These are phyloP conservation scores for Tetracentron sinense DNA, from an alignment of 164 flowering plant genomes.

Conservation along the genomic window DNA sequence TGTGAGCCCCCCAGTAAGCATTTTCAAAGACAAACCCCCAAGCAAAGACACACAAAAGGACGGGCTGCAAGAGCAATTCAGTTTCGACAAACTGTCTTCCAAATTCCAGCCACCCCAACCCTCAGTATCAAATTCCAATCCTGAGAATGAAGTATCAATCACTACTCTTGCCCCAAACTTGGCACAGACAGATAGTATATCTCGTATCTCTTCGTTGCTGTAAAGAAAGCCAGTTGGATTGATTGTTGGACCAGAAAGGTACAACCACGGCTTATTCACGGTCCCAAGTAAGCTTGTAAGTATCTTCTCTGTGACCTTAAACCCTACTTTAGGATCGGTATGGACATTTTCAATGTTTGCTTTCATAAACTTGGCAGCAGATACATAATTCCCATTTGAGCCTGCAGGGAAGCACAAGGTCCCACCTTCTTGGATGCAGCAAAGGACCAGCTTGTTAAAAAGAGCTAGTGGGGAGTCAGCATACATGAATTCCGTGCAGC, in stretches of 20 bases:
- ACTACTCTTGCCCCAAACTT: slow-evolving; percentile 75
- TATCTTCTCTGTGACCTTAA: slow-evolving; percentile 60
- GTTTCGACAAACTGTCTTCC: slow-evolving; percentile 44
- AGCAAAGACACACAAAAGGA: slow-evolving; percentile 61
- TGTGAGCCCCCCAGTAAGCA: slow-evolving; percentile 72
- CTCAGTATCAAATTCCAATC: slow-evolving; percentile 53
- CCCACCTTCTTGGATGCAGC: slow-evolving; percentile 88
- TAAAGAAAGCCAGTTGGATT: slow-evolving; percentile 84
- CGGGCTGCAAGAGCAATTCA: slow-evolving; percentile 30
- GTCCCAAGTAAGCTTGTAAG: slow-evolving; percentile 41
- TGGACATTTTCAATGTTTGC: slow-evolving; percentile 55
- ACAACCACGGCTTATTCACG: slow-evolving; percentile 79
- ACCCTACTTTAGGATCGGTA: slow-evolving; percentile 52
- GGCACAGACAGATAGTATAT: slow-evolving; percentile 58
- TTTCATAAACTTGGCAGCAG: slow-evolving; percentile 81
- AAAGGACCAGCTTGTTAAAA: slow-evolving; percentile 77
- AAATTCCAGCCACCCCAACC: slow-evolving; percentile 62
- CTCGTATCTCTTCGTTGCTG: slow-evolving; percentile 58
- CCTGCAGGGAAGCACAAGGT: slow-evolving; percentile 84
- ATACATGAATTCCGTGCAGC: slow-evolving; percentile 54
- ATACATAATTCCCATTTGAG: slow-evolving; percentile 68
- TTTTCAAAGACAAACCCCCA: slow-evolving; percentile 72
- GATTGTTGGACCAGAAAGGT: slow-evolving; percentile 82
- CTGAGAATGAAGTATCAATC: slow-evolving; percentile 89
- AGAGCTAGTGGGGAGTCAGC: slow-evolving; percentile 68